Percentiles rank a stretch among this genome's conserved stretches.
phyloP scores from a whole-genome alignment of 805 yeast species.

The Wickerhamomyces pijperi region DNA sequence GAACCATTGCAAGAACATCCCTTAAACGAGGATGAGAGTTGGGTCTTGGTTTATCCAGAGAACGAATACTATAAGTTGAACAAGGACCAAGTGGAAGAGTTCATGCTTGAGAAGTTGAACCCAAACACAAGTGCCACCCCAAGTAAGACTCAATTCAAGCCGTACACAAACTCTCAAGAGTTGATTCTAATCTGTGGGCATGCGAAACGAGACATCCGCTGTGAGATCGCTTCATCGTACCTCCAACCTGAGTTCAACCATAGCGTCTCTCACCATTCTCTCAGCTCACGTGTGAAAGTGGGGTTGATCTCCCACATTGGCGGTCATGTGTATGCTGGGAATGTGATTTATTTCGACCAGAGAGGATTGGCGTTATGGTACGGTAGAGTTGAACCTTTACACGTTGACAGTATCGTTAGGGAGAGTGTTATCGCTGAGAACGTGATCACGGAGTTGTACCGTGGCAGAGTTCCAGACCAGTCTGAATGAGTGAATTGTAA shows the following conservation, averaged over 20 bases:
- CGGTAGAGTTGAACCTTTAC: constrained; percentile 57
- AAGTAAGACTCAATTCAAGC: constrained; percentile 9
- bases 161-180: constrained; percentile 9
- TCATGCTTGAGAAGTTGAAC: constrained; percentile 30
- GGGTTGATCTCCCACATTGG: constrained; percentile 71
- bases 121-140: constrained; percentile 18
- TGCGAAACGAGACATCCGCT: constrained; percentile 46
- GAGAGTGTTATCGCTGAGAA: constrained; percentile 38
- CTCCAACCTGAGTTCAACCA: constrained; percentile 29
- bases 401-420: constrained; percentile 54
- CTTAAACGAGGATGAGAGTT: neutral
- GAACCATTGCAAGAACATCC: constrained; percentile 1
- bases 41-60: constrained; percentile 46
- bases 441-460: constrained; percentile 44
- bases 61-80: constrained; percentile 21
- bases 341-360: constrained; percentile 44
- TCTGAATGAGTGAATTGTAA: neutral
- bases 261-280: constrained; percentile 20
- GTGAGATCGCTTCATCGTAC: constrained; percentile 57
- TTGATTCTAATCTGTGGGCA: constrained; percentile 59
- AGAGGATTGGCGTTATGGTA: constrained; percentile 48
- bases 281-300: constrained; percentile 22
- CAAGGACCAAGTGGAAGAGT: constrained; percentile 17
- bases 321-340: constrained; percentile 83
- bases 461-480: constrained; percentile 27